Percentiles rank a stretch among this genome's conserved stretches.
These are phyloP conservation scores for Podospora sp. DNA, from an alignment of 495 filamentous ascomycete genomes.

Conservation along the genomic window DNA sequence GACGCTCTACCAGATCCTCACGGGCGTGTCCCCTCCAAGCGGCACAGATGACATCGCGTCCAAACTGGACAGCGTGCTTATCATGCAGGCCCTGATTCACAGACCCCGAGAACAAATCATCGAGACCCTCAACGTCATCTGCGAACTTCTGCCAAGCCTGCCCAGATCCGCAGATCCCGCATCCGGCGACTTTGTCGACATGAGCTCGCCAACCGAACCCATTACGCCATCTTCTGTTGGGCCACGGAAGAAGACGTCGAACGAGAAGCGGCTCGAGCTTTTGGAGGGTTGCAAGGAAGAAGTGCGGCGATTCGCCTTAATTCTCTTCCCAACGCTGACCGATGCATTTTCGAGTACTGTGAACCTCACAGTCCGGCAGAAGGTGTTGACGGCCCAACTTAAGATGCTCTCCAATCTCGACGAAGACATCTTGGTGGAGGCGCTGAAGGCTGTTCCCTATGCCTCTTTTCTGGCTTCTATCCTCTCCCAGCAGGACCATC, in stretches of 20 bases:
- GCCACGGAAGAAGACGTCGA: constrained; percentile 60
- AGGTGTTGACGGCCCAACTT: constrained; percentile 89
- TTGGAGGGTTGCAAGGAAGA: constrained; percentile 80
- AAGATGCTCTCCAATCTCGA: constrained; percentile 99
- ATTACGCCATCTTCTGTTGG: constrained; percentile 39
- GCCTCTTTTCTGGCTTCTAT: constrained; percentile 97
- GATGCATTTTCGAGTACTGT: constrained; percentile 98
- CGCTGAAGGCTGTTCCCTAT: constrained; percentile 88
- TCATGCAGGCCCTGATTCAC: constrained; percentile 98
- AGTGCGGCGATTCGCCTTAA: constrained; percentile 87
- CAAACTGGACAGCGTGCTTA: constrained; percentile 94
- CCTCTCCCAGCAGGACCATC: constrained; percentile 92
- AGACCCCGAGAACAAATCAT: constrained; percentile 95
- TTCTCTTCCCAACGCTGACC: constrained; percentile 94
- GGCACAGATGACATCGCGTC: constrained; percentile 78
- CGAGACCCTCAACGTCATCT: constrained; percentile 97
- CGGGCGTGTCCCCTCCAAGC: constrained; percentile 87
- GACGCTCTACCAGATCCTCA: constrained; percentile 96
- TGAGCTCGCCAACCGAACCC: constrained; percentile 37
- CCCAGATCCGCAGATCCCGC: constrained; percentile 53
- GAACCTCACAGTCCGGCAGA: constrained; percentile 95
- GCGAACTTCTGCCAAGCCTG: constrained; percentile 83
- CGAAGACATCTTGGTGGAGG: constrained; percentile 76
- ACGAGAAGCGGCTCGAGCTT: constrained; percentile 76
- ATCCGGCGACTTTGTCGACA: constrained; percentile 56